Evolutionary conservation across 306 rosid genomes (phyloP).

Genomic region (Macrotyloma uniflorum): DNA sequence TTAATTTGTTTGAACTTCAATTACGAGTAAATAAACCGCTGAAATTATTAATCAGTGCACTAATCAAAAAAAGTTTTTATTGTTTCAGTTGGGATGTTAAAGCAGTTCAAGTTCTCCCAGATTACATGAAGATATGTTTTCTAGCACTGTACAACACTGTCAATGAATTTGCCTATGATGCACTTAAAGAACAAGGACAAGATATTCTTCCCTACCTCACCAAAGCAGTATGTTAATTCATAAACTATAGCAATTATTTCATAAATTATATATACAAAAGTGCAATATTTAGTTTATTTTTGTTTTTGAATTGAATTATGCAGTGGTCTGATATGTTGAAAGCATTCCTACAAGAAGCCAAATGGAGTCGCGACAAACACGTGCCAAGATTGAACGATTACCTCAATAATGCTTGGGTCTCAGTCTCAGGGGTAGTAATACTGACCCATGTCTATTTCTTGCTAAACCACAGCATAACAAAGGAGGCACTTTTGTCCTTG

Average conservation of each 20-base stretch:
- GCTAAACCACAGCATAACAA: constrained; percentile 38
- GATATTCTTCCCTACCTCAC: constrained; percentile 52
- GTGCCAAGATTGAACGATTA: constrained; percentile 51
- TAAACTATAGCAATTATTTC: neutral
- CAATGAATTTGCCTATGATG: constrained; percentile 56
- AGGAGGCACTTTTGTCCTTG: constrained; percentile 43
- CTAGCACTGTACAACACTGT: constrained; percentile 67
- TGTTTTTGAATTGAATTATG: neutral
- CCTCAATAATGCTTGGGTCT: constrained; percentile 55
- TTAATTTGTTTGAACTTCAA: neutral
- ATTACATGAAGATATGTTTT: constrained; percentile 63
- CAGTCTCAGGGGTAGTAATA: constrained; percentile 45
- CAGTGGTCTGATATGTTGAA: constrained; percentile 65
- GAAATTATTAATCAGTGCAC: neutral
- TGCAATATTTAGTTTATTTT: neutral
- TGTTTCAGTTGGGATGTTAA: constrained; percentile 64
- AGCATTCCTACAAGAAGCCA: constrained; percentile 61
- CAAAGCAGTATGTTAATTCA: constrained; percentile 44
- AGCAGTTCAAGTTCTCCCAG: constrained; percentile 44
- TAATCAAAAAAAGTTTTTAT: neutral
- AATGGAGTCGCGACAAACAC: constrained; percentile 44
- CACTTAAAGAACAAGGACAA: constrained; percentile 44
- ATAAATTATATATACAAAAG: neutral
- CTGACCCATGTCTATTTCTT: constrained; percentile 51
- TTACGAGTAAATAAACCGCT: neutral